A percentile compares a stretch with the other conserved stretches of the same genome.
phyloP scores from a whole-genome alignment of 371 early-diverging fungal genomes.

The Lichtheimia ornata region DNA sequence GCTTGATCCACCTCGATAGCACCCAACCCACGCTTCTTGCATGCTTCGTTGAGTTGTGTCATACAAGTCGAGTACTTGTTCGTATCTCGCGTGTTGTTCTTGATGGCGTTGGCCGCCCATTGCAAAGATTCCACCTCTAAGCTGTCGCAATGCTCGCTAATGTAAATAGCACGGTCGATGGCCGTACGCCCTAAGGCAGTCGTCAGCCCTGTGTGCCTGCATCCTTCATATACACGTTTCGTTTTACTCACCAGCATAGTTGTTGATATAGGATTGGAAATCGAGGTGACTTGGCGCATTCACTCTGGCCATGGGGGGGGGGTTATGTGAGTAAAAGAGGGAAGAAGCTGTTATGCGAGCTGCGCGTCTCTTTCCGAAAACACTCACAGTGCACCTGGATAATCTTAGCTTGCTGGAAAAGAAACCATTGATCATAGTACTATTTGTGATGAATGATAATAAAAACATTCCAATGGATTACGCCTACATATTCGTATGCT shows the following conservation, averaged over 20 bases:
- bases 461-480: too few species aligned
- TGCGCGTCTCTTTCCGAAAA: too few species aligned
- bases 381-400: too few species aligned
- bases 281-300: slow-evolving; percentile 49
- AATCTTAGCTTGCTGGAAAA: too few species aligned
- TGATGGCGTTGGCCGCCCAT: slow-evolving; percentile 63
- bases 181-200: slow-evolving; percentile 60
- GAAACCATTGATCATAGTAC: too few species aligned
- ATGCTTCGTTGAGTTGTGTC: slow-evolving; percentile 54
- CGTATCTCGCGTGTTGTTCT: slow-evolving; percentile 52
- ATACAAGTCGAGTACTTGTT: slow-evolving; percentile 50
- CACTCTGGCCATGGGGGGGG: background rate
- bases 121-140: slow-evolving; percentile 69
- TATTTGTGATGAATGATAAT: too few species aligned
- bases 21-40: slow-evolving; percentile 34
- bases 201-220: background rate
- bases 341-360: too few species aligned
- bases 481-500: too few species aligned
- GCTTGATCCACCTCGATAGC: slow-evolving; percentile 35
- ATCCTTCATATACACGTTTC: background rate
- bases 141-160: slow-evolving; percentile 72
- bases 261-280: slow-evolving; percentile 68
- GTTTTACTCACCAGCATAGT: slow-evolving; percentile 58
- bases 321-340: too few species aligned
- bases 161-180: slow-evolving; percentile 73